phyloP scores from a whole-genome alignment of 2,329 filamentous ascomycete genomes.

The Apiospora kogelbergensis region DNA sequence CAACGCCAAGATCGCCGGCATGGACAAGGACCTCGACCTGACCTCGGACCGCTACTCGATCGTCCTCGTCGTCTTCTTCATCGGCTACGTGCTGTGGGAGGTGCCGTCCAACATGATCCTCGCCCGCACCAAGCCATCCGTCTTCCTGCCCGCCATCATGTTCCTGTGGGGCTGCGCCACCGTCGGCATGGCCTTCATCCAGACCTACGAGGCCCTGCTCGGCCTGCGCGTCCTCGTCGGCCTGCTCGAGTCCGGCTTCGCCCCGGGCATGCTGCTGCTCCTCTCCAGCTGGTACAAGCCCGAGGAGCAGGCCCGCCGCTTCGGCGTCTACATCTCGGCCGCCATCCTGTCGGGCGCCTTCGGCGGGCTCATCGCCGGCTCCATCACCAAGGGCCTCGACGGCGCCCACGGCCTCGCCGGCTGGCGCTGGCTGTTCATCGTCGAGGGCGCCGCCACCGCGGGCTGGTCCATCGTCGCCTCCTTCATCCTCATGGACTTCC shows the following conservation, averaged over 20 bases:
- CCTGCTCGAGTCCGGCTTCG: conserved; percentile 48
- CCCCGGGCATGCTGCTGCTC: conserved; percentile 59
- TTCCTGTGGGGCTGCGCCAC: conserved; percentile 39
- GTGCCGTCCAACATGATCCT: conserved; percentile 65
- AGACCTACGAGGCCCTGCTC: conserved; percentile 27
- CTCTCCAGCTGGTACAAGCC: conserved; percentile 66
- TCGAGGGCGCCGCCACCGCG: conserved; percentile 66
- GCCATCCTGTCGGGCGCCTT: conserved; percentile 69
- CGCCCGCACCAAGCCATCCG: conserved; percentile 59
- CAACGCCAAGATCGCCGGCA: conserved; percentile 56
- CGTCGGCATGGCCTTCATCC: conserved; percentile 29
- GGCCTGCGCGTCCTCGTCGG: conserved; percentile 49
- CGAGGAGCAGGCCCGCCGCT: conserved; percentile 31
- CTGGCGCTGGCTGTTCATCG: conserved; percentile 57
- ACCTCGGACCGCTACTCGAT: conserved; percentile 61
- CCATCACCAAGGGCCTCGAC: conserved; percentile 53
- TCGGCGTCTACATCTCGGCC: conserved; percentile 70
- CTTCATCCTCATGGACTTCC: conserved; percentile 70
- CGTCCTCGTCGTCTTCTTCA: conserved; percentile 62
- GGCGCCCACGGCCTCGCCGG: conserved; percentile 48
- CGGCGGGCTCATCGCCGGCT: conserved; percentile 61
- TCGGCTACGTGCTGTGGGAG: conserved; percentile 68
- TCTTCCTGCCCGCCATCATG: conserved; percentile 70
- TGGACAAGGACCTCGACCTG: conserved; percentile 49
- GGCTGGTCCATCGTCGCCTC: conserved; percentile 54